phyloP scores from a whole-genome alignment of 2,329 filamentous ascomycete genomes.

The Magnaporthiopsis incrustans region DNA sequence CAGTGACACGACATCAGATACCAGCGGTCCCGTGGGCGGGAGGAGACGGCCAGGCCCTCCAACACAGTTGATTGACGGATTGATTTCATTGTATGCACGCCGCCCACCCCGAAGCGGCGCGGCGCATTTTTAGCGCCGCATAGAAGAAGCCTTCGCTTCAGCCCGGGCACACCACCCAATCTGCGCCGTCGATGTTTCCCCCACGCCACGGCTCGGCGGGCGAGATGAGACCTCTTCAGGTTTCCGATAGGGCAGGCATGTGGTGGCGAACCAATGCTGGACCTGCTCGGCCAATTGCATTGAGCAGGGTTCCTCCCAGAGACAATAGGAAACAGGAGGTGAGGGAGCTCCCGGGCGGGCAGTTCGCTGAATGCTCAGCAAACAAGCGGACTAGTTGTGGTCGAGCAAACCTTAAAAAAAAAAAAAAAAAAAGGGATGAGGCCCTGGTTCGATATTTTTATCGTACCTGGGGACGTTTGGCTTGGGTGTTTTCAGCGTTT shows the following conservation, averaged over 20 bases:
- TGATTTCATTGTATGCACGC: background rate
- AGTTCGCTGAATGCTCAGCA: background rate
- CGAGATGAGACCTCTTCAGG: background rate
- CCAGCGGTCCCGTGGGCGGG: background rate
- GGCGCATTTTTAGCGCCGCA: background rate
- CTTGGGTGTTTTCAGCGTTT: background rate
- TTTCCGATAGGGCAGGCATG: background rate
- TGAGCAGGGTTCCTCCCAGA: too few relatives aligned
- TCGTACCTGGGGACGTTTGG: background rate
- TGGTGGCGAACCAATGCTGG: background rate
- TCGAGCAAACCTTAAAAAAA: background rate
- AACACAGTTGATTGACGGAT: background rate
- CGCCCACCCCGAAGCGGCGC: background rate
- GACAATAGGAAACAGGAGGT: background rate
- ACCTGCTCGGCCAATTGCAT: background rate
- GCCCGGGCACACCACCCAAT: background rate
- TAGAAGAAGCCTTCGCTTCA: background rate
- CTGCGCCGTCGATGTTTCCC: background rate
- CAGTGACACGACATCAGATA: background rate
- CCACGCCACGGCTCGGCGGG: background rate
- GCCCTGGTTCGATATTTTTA: background rate
- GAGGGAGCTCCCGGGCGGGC: background rate
- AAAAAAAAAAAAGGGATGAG: background rate
- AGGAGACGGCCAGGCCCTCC: too few relatives aligned
- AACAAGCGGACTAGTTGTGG: background rate